Base-by-base conservation (phyloP, 1,139 yeast genomes). In the Suhomyces yuchorum region DNA sequence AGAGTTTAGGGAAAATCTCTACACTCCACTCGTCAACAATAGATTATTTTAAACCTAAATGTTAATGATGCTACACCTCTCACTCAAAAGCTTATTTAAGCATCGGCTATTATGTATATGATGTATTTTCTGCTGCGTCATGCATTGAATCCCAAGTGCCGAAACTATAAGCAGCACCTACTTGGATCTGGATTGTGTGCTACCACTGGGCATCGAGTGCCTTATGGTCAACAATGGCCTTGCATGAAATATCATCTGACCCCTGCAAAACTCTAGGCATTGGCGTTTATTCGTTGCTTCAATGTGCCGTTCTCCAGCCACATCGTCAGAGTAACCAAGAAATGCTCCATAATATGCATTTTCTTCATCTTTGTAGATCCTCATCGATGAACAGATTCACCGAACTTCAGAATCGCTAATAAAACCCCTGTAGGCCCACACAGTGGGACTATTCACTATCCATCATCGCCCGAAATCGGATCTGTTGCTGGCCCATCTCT, bases 391-490 rank as follows among this genome's bases (percentile, higher is more conserved):
- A 4, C 26, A 8, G 26, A 23, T 8, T 23, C n/a, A n/a, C n/a
- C n/a, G n/a, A n/a, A n/a, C n/a, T n/a, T n/a, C n/a, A n/a, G n/a
- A n/a, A n/a, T 23, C 3, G 26, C 3, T 23, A 23, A 23, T 23
- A 23, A 23, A 3, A 23, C 26, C 8, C 26, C n/a, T n/a, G n/a
- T n/a, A n/a, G n/a, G n/a, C n/a, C n/a, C n/a, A n/a, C n/a, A 20
- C 2, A 11, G 5, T 8, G 30, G 8, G n/a, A 34, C 5, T 4
- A n/a, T 19, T 34, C 18, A 30, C 11, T 18, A 22, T 53, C 51
- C 43, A 64, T 51, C 51, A 57, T 40, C 8, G 48, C 46, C 46
- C 69, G 58, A 49, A 67, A 71, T 18, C 43, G 49, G 37, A 53
- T 52, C 51, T 75, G 79, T n/a, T 20, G 46, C 18, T 34, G 35